A percentile compares a stretch with the other conserved stretches of the same genome.
phyloP scores from a whole-genome alignment of 75 land plant genomes.

The Azolla pinnata region DNA sequence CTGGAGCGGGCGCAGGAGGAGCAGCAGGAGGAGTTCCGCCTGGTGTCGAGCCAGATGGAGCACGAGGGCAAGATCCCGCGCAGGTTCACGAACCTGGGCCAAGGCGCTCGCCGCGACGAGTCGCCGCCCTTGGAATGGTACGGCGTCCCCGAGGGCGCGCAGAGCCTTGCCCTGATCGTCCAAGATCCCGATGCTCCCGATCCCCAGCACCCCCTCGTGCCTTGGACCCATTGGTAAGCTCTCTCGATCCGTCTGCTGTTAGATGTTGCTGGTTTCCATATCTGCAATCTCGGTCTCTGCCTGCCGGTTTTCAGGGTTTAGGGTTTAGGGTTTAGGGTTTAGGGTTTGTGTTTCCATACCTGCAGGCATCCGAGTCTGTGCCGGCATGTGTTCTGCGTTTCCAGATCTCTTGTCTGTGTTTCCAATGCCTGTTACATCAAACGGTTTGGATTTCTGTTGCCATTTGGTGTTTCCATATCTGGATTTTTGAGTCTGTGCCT shows the following conservation, averaged over 20 bases:
- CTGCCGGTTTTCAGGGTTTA: too few species aligned
- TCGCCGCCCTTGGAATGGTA: conserved; percentile 91
- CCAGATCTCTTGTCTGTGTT: too few species aligned
- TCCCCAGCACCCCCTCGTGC: conserved; percentile 44
- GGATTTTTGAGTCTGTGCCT: too few species aligned
- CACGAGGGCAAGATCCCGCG: conserved; percentile 62
- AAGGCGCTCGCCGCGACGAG: conserved; percentile 58
- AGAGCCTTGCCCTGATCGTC: conserved; percentile 55
- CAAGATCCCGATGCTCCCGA: conserved; percentile 68
- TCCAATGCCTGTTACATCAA: too few species aligned
- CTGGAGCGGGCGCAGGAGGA: too few species aligned
- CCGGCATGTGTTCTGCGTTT: too few species aligned
- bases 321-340: too few species aligned
- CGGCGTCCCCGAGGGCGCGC: conserved; percentile 62
- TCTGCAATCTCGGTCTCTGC: too few species aligned
- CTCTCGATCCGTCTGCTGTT: not conserved
- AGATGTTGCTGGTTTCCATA: not conserved
- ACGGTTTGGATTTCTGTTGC: too few species aligned
- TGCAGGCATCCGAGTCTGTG: too few species aligned
- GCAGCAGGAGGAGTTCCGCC: conserved; percentile 31
- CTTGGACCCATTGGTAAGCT: conserved; percentile 54
- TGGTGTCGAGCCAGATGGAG: conserved; percentile 42
- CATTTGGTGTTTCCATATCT: too few species aligned
- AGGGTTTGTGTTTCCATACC: too few species aligned
- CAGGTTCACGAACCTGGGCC: conserved; percentile 64